Conservation (phyloP, 257 asterid species). For the Solanum pennellii region DNA sequence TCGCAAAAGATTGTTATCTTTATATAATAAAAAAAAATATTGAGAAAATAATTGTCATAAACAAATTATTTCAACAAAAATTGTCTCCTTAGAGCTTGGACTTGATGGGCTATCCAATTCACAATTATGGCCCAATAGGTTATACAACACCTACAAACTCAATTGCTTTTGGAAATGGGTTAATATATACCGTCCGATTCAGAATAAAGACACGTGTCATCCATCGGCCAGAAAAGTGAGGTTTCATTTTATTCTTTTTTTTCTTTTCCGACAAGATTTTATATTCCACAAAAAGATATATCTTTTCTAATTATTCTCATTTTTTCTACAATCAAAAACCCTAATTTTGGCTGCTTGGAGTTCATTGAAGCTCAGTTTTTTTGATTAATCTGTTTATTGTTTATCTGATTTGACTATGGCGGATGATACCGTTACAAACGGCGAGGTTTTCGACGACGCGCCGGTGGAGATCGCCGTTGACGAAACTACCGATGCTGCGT, state of each 20-base stretch:
- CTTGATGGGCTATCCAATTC: not conserved
- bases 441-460: conserved; percentile 34
- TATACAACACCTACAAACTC: not conserved
- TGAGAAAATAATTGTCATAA: not conserved
- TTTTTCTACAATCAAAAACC: not conserved
- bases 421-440: conserved; percentile 30
- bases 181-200: not conserved
- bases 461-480: conserved; percentile 38
- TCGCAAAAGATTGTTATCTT: not conserved
- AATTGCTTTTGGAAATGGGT: not conserved
- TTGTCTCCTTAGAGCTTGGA: not conserved
- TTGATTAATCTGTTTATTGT: not conserved
- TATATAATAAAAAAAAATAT: no score
- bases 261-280: not conserved
- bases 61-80: not conserved
- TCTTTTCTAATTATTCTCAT: not conserved
- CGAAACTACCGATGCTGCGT: conserved; percentile 16
- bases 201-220: not conserved
- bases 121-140: not conserved
- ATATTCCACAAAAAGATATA: not conserved
- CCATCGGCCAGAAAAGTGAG: not conserved
- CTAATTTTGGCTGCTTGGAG: not conserved
- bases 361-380: not conserved
- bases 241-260: not conserved
- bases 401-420: conserved; percentile 23